Base-by-base conservation (phyloP, 352 stramenopile genomes). In the Plasmopara halstedii region DNA sequence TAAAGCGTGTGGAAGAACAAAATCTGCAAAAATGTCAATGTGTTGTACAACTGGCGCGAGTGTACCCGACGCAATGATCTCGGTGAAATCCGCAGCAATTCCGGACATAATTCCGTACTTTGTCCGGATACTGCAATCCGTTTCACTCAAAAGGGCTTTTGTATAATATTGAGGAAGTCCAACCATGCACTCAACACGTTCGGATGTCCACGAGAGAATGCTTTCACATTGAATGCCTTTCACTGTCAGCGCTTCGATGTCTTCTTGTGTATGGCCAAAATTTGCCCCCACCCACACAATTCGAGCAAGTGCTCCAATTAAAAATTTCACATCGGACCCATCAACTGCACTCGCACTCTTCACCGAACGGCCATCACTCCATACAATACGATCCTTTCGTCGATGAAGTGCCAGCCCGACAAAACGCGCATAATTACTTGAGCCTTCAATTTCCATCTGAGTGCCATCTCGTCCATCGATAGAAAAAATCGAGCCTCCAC, bases 211-310 rank as follows among this genome's bases (percentile, higher is more conserved):
- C 6, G 38, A 43, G 13, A 61, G 17, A 29, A 88, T 46, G 34
- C 62, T 85, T 17, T 62, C 53, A 33, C 77, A 87, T 11, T 11
- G 33, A 2, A 46, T 65, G 18, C 46, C 62, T 45, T 67, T 68
- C 43, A 87, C 55, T 0, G 27, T 51, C n/a, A 88, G 52, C 19
- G 42, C 35, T 18, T 78, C 25, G 13, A 75, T 19, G 25, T 84
- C 59, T 10, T 21, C 50, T 46, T 41, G 54, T 1, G 45, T 22
- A 0, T 29, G 20, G 2, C 67, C 68, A 50, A 88, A 87, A 42
- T 88, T 82, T 21, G 64, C 42, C 6, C 77, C 77, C 15, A 62
- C 26, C 72, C 74, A 88, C 14, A 58, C 64, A 35, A 78, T 63
- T 8, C 58, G 63, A 0, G 44, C 73, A 6, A 87, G 45, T 6